Evolutionary conservation across 192 early-diverging fungal species (phyloP).

Genomic region (Kickxella alabastrina): DNA sequence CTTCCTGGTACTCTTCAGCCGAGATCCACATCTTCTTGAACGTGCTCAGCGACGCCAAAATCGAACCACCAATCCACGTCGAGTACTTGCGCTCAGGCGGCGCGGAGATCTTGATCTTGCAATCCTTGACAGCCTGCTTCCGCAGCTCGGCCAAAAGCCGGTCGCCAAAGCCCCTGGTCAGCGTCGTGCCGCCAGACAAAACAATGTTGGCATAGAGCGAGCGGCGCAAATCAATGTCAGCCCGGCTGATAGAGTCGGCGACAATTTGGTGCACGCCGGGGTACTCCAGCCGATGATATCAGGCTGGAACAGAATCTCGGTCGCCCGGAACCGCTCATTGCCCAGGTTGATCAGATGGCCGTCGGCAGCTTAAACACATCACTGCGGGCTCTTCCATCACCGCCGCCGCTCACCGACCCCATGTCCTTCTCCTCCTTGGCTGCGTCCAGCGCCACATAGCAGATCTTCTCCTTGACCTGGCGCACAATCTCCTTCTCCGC

Average conservation of each 20-base stretch:
- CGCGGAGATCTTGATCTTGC: constrained; percentile 96
- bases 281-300: constrained; percentile 87
- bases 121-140: constrained; percentile 84
- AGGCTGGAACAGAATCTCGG: constrained; percentile 95
- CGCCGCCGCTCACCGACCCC: constrained; percentile 72
- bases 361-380: constrained; percentile 46
- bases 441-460: constrained; percentile 87
- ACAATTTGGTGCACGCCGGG: constrained; percentile 92
- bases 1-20: constrained; percentile 95
- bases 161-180: constrained; percentile 90
- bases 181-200: constrained; percentile 94
- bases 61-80: constrained; percentile 97
- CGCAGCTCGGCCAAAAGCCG: constrained; percentile 86
- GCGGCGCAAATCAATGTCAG: constrained; percentile 92
- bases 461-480: constrained; percentile 94
- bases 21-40: constrained; percentile 99
- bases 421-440: constrained; percentile 92
- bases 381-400: constrained; percentile 27
- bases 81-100: constrained; percentile 98
- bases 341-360: constrained; percentile 62
- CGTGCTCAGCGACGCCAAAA: constrained; percentile 92
- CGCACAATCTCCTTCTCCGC: constrained; percentile 96
- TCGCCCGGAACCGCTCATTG: constrained; percentile 86
- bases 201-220: constrained; percentile 86
- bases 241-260: constrained; percentile 86